Evolutionary conservation across 768 basidiomycete genomes (phyloP).

Genomic region (Lyophyllum decastes): DNA sequence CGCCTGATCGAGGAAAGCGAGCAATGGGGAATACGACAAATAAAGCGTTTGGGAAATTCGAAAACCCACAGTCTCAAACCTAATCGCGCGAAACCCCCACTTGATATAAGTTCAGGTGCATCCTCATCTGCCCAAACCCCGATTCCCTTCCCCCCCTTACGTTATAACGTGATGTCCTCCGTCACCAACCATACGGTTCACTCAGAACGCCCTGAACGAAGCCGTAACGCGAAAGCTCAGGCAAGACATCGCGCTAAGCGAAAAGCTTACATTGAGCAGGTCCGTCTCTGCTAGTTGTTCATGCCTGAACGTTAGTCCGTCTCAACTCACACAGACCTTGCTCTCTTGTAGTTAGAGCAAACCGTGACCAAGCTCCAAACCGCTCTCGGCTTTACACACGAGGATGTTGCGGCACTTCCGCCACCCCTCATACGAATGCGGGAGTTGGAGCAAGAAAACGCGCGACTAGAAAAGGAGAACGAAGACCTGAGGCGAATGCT

Average conservation of each 20-base stretch:
- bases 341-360: slow-evolving; percentile 65
- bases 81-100: slow-evolving; percentile 33
- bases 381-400: slow-evolving; percentile 68
- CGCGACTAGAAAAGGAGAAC: slow-evolving; percentile 68
- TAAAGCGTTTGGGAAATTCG: slow-evolving; percentile 32
- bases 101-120: slow-evolving; percentile 42
- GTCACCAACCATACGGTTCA: slow-evolving; percentile 55
- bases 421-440: slow-evolving; percentile 75
- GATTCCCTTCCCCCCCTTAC: slow-evolving; percentile 52
- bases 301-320: not conserved
- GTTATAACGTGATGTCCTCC: slow-evolving; percentile 61
- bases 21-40: slow-evolving; percentile 46
- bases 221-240: slow-evolving; percentile 87
- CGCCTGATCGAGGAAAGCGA: slow-evolving; percentile 51
- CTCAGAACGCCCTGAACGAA: slow-evolving; percentile 74
- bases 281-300: slow-evolving; percentile 30
- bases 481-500: slow-evolving; percentile 74
- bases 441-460: slow-evolving; percentile 82
- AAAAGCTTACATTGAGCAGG: slow-evolving; percentile 93
- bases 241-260: slow-evolving; percentile 89
- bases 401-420: slow-evolving; percentile 73
- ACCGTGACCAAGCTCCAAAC: slow-evolving; percentile 85
- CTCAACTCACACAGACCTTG: slow-evolving; percentile 1
- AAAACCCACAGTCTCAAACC: slow-evolving; percentile 31
- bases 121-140: slow-evolving; percentile 48